Percentiles rank a stretch among this genome's conserved stretches.
Conservation (phyloP, 2,329 filamentous ascomycete genomes). For the Xenoacremonium recifei region DNA sequence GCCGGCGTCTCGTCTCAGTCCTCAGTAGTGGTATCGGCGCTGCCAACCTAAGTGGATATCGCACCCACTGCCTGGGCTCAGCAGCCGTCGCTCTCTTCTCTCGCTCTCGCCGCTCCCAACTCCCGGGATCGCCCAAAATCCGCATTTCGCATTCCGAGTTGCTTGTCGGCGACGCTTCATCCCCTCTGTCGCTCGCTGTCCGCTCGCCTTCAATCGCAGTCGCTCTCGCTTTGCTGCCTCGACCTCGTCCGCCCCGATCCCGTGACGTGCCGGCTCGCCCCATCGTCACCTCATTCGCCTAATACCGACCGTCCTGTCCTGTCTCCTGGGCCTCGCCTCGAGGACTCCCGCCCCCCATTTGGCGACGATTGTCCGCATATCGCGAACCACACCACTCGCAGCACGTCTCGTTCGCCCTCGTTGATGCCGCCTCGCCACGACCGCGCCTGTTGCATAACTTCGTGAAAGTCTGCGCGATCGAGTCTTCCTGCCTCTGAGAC, state of each 20-base stretch:
- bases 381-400: conserved; percentile 26
- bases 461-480: background rate
- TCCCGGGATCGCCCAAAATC: no score
- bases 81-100: background rate
- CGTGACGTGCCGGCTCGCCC: conserved; percentile 27
- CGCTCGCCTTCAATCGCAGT: no score
- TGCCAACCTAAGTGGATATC: no score
- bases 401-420: conserved; percentile 19
- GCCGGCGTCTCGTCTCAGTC: no score
- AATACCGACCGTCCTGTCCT: no score
- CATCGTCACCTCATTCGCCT: conserved; percentile 26
- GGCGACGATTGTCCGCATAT: conserved; percentile 22
- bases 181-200: conserved; percentile 5
- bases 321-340: no score
- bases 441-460: conserved; percentile 7
- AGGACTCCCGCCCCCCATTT: conserved; percentile 12
- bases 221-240: conserved; percentile 14
- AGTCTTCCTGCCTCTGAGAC: background rate
- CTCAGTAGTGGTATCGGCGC: no score
- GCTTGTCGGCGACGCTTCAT: conserved; percentile 16
- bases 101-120: background rate
- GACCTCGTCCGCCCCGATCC: conserved; percentile 19
- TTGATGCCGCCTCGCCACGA: conserved; percentile 26
- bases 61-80: no score
- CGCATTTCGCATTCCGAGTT: conserved; percentile 19